Evolutionary conservation across 163 green algal genomes (phyloP), one percentile per base, ranked within the genome.

Genomic region (Coccomyxa subellipsoidea): DNA sequence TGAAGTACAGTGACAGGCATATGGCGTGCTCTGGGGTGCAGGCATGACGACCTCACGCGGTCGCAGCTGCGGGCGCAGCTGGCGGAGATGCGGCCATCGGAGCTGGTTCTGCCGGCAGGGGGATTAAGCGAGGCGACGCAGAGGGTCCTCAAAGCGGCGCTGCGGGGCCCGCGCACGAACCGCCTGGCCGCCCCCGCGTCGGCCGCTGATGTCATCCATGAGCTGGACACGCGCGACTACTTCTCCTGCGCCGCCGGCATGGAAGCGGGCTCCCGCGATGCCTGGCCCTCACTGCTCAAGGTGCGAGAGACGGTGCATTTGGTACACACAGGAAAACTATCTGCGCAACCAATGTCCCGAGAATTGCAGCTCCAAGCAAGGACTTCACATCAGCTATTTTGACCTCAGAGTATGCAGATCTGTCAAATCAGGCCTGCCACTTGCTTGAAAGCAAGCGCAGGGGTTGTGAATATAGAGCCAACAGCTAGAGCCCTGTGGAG

Each of bases 21-120:
- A n/a, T n/a, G n/a, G n/a, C n/a, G n/a, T n/a, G n/a, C n/a, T n/a
- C n/a, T n/a, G n/a, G n/a, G n/a, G n/a, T n/a, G 36, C 83, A 88
- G 84, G 84, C n/a, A 72, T 29, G 94, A 98, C 81, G 94, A 97
- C 77, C 87, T 91, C 18, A 77, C 92, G 38, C 88, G 92, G n/a
- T 90, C 87, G 36, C 72, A 85, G 32, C 91, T 99, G 84, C 89
- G 93, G n/a, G 92, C 90, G 12, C 89, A 96, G 77, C 88, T 98
- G 31, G 89, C 94, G 0, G 87, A 91, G 10, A 83, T 98, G 66
- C 90, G 90, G 69, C 95, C 95, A 0, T 89, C 92, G 27, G 96
- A 99, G 88, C 70, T 99, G 83, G 87, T 99, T 37, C 78, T 96
- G 66, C 89, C 94, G 0, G 31, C 7, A 1, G 66, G 18, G 5